phyloP scores from a whole-genome alignment of 106 monocot genomes.

The Platanthera guangdongensis region DNA sequence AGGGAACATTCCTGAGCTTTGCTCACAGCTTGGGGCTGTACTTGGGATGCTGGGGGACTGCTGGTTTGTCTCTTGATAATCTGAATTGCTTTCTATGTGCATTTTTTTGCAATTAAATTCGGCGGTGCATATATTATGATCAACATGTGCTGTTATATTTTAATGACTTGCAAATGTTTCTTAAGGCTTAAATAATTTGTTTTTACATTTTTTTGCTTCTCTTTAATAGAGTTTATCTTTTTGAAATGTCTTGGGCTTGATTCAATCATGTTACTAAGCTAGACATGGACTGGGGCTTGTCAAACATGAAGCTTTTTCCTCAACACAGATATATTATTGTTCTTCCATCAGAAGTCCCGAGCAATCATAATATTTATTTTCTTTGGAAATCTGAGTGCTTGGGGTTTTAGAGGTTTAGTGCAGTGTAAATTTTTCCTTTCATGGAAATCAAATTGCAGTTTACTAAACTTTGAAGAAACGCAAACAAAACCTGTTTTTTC shows the following conservation, averaged over 20 bases:
- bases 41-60: slow-evolving; percentile 98
- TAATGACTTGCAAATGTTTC: background rate
- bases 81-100: slow-evolving; percentile 7
- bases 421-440: background rate
- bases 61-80: slow-evolving; percentile 36
- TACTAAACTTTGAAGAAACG: background rate
- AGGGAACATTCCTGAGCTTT: slow-evolving; percentile 52
- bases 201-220: background rate
- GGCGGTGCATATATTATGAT: background rate
- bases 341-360: too few species aligned
- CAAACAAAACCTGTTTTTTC: background rate
- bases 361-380: too few species aligned
- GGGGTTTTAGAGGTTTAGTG: background rate
- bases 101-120: background rate
- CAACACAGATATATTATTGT: background rate
- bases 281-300: background rate
- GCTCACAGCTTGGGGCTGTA: slow-evolving; percentile 94
- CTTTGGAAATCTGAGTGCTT: background rate
- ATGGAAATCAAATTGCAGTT: background rate
- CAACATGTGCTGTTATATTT: background rate
- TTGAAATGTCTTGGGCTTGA: background rate
- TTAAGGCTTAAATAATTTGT: background rate
- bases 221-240: background rate
- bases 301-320: background rate
- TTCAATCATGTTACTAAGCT: background rate